Percentiles rank a stretch among this genome's conserved stretches.
These are phyloP conservation scores for Chimonanthus salicifolius DNA, from an alignment of 164 flowering plant species.

Conservation along the genomic window DNA sequence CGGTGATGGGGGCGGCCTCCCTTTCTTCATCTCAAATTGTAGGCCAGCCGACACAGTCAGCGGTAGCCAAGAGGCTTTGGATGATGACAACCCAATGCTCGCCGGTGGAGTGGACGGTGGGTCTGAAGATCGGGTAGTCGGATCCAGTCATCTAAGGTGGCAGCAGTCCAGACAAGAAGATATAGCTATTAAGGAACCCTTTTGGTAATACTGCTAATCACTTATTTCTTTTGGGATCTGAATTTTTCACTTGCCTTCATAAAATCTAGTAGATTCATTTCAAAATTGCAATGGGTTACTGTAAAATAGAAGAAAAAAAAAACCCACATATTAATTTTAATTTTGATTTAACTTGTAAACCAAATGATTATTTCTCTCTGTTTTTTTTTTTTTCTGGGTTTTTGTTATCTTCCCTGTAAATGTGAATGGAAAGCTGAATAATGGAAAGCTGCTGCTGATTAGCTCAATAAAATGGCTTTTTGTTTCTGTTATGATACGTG, in stretches of 20 bases:
- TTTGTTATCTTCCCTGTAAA: not conserved
- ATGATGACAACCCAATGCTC: slow-evolving; percentile 9
- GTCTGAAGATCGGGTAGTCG: slow-evolving; percentile 7
- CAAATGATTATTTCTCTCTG: not conserved
- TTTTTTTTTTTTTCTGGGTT: not conserved
- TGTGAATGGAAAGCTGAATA: not conserved
- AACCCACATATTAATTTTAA: not conserved
- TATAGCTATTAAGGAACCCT: slow-evolving; percentile 23
- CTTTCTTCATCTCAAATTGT: slow-evolving; percentile 16
- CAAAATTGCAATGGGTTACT: not conserved
- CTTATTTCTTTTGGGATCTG: not conserved
- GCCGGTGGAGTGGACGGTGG: not conserved
- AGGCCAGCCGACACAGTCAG: slow-evolving; percentile 14
- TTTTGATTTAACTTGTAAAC: not conserved
- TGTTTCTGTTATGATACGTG: not conserved
- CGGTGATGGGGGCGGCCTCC: not conserved
- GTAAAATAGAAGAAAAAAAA: not conserved
- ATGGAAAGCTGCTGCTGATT: not conserved
- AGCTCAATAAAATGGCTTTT: not conserved
- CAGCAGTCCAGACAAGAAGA: slow-evolving; percentile 20
- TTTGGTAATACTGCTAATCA: slow-evolving; percentile 20
- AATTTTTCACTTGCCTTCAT: not conserved
- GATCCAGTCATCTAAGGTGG: slow-evolving; percentile 11
- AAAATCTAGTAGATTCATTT: too few relatives aligned
- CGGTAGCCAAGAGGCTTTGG: slow-evolving; percentile 8